Base-by-base conservation (phyloP, 1,284 basidiomycete genomes). In the Tylopilus sp. region DNA sequence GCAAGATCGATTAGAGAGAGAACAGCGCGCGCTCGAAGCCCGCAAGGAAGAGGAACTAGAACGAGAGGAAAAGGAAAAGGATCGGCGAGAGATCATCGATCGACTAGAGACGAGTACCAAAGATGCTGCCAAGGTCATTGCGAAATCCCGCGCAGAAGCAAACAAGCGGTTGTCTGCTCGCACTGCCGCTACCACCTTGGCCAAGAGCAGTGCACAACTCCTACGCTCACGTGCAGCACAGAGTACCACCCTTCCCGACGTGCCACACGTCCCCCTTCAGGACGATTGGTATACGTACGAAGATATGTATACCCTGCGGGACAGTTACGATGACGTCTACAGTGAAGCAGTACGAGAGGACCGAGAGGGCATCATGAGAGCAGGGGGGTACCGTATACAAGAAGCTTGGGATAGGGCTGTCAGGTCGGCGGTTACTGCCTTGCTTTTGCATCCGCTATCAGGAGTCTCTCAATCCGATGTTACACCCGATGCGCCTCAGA, bases 371-470 rank as follows among this genome's bases (percentile, higher is more conserved):
- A 84, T 88, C 59, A 88, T 91, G 79, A 74, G 86, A 37, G 91
- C 82, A 9, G 94, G 92, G 15, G 93, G 92, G 2, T 97, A 90
- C 64, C 77, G 76, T 56, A 73, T 92, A 10, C 78, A 85, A 51
- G 83, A 92, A 64, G 89, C 89, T 43, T 96, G 93, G 93, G 86
- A 89, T 59, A 78, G 92, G 58, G 91, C 91, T 19, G 66, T 96
- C 40, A 73, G 86, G 44, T 79, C 70, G 57, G 88, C 89, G 2
- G 85, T 94, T 18, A 86, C 87, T 48, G 87, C 81, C 1, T 67
- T 96, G 47, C 84, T 87, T 56, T 63, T 89, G 25, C 48, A 60
- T 33, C 77, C 78, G 2, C 62, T 72, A 15, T 58, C 57, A 38
- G 73, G 68, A 25, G 21, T 65, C 31, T 57, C 54, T 21, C 46